These are phyloP conservation scores for Pterulicium gracile DNA, from an alignment of 1,284 basidiomycete species.

Conservation along the genomic window DNA sequence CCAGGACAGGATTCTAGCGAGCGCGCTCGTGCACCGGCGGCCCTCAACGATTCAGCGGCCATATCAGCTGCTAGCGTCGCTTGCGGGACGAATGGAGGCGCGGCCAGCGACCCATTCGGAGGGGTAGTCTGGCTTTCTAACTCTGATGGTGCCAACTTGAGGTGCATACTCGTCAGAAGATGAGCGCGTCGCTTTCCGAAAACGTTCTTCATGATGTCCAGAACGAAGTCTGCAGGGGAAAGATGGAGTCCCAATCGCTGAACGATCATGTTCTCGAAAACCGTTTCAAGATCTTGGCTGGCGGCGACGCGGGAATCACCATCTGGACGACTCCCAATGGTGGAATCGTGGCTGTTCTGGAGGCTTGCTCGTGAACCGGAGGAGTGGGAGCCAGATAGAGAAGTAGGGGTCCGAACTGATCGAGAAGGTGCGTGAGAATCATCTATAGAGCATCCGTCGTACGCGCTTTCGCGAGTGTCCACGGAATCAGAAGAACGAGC, in stretches of 20 bases:
- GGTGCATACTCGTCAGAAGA: conserved; percentile 31
- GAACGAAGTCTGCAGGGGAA: conserved; percentile 21
- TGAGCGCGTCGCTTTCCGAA: conserved; percentile 23
- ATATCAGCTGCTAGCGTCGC: neutral
- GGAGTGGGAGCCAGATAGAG: neutral
- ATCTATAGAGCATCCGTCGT: neutral
- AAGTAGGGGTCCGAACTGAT: neutral
- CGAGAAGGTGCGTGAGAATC: neutral
- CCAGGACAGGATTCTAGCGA: neutral
- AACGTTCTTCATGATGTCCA: conserved; percentile 20
- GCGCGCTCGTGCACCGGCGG: no score
- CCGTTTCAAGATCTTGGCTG: conserved; percentile 21
- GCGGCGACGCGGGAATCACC: conserved; percentile 17
- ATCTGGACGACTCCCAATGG: neutral
- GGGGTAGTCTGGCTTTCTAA: conserved; percentile 7
- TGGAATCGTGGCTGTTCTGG: conserved; percentile 6
- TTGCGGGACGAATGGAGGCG: no score
- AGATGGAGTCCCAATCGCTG: conserved; percentile 24
- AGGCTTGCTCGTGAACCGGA: neutral
- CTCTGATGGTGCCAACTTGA: conserved; percentile 43
- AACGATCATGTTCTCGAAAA: conserved; percentile 28
- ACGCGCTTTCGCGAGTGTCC: neutral
- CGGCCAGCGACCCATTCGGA: neutral
- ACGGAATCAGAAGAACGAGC: neutral
- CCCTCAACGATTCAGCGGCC: neutral